Percentiles rank a stretch among this genome's conserved stretches.
These are phyloP conservation scores for Cenococcum geophilum DNA, from an alignment of 495 filamentous ascomycete genomes.

Conservation along the genomic window DNA sequence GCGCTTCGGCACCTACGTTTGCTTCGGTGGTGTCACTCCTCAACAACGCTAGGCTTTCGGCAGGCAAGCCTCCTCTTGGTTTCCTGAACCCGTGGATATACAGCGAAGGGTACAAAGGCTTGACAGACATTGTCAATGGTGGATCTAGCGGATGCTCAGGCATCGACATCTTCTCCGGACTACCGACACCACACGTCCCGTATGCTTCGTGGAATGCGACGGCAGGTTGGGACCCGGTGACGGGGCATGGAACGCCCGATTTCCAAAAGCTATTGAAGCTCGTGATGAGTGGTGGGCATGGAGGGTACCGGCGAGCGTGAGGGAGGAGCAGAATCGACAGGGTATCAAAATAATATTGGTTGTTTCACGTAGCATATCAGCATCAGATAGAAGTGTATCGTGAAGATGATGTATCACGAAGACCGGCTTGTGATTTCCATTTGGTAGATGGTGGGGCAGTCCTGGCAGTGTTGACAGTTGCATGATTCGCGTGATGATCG, in stretches of 20 bases:
- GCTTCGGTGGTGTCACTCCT: slow-evolving; percentile 59
- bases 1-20: slow-evolving; percentile 57
- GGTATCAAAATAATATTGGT: no score
- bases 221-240: slow-evolving; percentile 57
- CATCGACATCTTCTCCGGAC: slow-evolving; percentile 42
- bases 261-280: slow-evolving; percentile 36
- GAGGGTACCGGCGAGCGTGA: slow-evolving; percentile 12
- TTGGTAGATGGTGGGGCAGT: no score
- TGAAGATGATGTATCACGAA: not conserved
- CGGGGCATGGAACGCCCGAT: slow-evolving; percentile 53
- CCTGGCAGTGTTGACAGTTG: not conserved
- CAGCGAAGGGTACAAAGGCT: slow-evolving; percentile 43
- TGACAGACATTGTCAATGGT: slow-evolving; percentile 60
- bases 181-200: slow-evolving; percentile 32
- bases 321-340: not conserved
- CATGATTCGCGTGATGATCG: not conserved
- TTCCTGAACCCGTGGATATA: slow-evolving; percentile 77
- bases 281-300: slow-evolving; percentile 17
- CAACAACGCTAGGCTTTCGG: slow-evolving; percentile 58
- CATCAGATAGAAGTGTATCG: no score
- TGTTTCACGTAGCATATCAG: no score
- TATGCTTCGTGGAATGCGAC: slow-evolving; percentile 43
- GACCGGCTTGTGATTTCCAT: not conserved
- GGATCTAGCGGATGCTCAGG: slow-evolving; percentile 57
- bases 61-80: slow-evolving; percentile 53